phyloP scores from a whole-genome alignment of 768 basidiomycete genomes.

The Suillus brevipes region DNA sequence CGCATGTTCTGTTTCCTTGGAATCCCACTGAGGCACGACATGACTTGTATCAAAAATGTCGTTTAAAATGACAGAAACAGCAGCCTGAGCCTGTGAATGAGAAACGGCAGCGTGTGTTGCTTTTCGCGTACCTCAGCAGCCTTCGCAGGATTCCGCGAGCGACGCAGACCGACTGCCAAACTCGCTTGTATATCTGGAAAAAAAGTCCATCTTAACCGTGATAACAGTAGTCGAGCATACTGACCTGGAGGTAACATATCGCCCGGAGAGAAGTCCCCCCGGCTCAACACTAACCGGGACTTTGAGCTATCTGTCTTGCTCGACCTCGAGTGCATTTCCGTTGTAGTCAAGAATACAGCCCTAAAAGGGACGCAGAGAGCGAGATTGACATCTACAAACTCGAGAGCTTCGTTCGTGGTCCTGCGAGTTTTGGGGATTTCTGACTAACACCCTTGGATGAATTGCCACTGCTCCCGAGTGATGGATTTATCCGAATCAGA shows the following conservation, averaged over 20 bases:
- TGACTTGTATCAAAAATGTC: slow-evolving; percentile 4
- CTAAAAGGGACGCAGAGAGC: background rate
- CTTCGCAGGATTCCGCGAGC: slow-evolving; percentile 1
- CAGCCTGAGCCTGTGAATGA: background rate
- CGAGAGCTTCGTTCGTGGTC: slow-evolving; percentile 1
- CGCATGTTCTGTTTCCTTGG: slow-evolving; percentile 3
- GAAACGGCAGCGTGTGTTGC: background rate
- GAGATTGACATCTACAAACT: slow-evolving; percentile 5
- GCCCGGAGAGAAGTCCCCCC: background rate
- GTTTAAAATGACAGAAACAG: slow-evolving; percentile 5
- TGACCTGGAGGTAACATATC: background rate
- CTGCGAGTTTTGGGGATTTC: background rate
- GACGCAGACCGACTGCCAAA: slow-evolving; percentile 2
- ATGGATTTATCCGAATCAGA: background rate
- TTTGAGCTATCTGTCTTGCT: slow-evolving; percentile 1
- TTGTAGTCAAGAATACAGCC: background rate
- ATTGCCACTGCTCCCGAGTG: slow-evolving; percentile 6
- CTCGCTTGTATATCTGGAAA: slow-evolving; percentile 1
- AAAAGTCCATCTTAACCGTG: background rate
- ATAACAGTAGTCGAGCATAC: background rate
- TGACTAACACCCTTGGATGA: slow-evolving; percentile 18
- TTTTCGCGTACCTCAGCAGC: background rate
- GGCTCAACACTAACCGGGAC: background rate
- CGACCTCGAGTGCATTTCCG: background rate
- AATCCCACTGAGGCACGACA: slow-evolving; percentile 4